A percentile compares a stretch with the other conserved stretches of the same genome.
These are phyloP conservation scores for Luffa acutangula DNA, from an alignment of 306 rosid genomes.

Conservation along the genomic window DNA sequence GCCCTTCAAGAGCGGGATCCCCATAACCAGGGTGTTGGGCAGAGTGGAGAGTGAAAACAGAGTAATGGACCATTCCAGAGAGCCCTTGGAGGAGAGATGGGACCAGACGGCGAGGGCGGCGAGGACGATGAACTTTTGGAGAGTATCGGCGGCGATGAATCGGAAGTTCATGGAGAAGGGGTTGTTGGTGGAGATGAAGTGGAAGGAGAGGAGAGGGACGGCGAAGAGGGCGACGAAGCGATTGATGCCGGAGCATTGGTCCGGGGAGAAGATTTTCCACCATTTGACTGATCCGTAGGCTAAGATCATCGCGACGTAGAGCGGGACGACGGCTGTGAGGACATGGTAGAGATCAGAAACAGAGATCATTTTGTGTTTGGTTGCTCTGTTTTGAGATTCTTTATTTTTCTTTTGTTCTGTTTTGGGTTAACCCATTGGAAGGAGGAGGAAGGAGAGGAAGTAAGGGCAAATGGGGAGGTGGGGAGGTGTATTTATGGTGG, in stretches of 20 bases:
- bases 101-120: conserved; percentile 44
- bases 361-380: conserved; percentile 34
- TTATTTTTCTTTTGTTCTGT: not conserved
- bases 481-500: not conserved
- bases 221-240: conserved; percentile 86
- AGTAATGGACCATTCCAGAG: conserved; percentile 67
- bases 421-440: not conserved
- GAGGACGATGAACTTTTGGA: conserved; percentile 50
- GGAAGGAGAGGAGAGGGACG: conserved; percentile 76
- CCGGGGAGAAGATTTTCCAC: conserved; percentile 87
- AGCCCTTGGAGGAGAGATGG: conserved; percentile 39
- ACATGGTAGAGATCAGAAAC: conserved; percentile 63
- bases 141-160: conserved; percentile 69
- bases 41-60: conserved; percentile 72
- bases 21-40: conserved; percentile 84
- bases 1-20: conserved; percentile 64
- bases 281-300: conserved; percentile 84
- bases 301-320: conserved; percentile 72
- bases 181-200: conserved; percentile 71
- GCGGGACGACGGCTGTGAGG: conserved; percentile 73
- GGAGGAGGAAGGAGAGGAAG: not conserved
- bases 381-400: not conserved
- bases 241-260: conserved; percentile 81
- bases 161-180: conserved; percentile 70
- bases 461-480: not conserved